These are phyloP conservation scores for Ophioceras dolichostomum DNA, from an alignment of 2,329 filamentous ascomycete species.

Conservation along the genomic window DNA sequence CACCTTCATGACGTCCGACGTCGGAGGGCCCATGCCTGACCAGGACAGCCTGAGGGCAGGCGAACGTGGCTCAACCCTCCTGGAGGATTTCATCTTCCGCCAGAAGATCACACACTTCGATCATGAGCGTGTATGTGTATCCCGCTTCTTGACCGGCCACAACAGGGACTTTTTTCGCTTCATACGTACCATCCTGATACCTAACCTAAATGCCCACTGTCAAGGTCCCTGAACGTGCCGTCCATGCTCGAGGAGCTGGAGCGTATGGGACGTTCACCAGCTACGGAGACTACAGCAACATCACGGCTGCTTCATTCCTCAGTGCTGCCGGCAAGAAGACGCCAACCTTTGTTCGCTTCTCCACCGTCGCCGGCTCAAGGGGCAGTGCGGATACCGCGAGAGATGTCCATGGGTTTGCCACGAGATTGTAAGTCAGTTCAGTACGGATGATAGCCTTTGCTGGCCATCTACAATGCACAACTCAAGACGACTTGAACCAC, in stretches of 20 bases:
- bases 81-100: conserved; percentile 63
- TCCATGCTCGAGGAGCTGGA: conserved; percentile 58
- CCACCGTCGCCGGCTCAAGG: conserved; percentile 57
- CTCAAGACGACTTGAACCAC: too few relatives aligned
- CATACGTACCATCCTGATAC: too few relatives aligned
- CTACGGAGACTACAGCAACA: conserved; percentile 53
- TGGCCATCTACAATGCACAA: too few relatives aligned
- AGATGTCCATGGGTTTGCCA: conserved; percentile 64
- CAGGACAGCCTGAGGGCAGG: conserved; percentile 57
- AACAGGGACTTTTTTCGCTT: too few relatives aligned
- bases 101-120: conserved; percentile 63
- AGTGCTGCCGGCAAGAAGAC: conserved; percentile 43
- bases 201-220: too few relatives aligned
- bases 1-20: conserved; percentile 50
- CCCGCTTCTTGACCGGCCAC: too few relatives aligned
- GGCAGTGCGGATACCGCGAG: conserved; percentile 59
- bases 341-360: conserved; percentile 58
- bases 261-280: conserved; percentile 61
- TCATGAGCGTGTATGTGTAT: conserved; percentile 47
- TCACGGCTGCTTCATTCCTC: conserved; percentile 57
- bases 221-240: conserved; percentile 49
- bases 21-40: conserved; percentile 55
- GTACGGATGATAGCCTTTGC: too few relatives aligned
- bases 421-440: conserved; percentile 32
- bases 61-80: conserved; percentile 50